phyloP scores from a whole-genome alignment of 1,139 yeast species.

The Suhomyces taliae region DNA sequence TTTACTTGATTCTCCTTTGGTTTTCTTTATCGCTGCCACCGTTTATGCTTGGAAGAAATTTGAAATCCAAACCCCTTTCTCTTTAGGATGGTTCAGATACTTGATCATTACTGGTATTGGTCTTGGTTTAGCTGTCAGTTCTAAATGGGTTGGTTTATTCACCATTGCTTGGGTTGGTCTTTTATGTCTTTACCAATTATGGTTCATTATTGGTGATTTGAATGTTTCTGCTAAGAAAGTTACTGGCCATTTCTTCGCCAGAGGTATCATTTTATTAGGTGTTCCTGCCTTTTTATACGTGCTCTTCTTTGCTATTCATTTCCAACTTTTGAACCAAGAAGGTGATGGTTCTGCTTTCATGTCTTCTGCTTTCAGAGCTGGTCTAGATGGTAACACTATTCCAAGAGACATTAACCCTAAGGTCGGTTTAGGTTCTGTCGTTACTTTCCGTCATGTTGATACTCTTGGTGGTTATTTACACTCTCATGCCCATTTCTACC shows the following conservation, averaged over 20 bases:
- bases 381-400: slow-evolving; percentile 67
- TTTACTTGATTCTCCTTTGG: slow-evolving; percentile 84
- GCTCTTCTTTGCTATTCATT: slow-evolving; percentile 76
- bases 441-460: slow-evolving; percentile 77
- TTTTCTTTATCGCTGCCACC: slow-evolving; percentile 88
- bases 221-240: slow-evolving; percentile 53
- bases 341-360: slow-evolving; percentile 91
- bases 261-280: slow-evolving; percentile 64
- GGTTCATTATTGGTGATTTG: slow-evolving; percentile 90
- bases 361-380: slow-evolving; percentile 85
- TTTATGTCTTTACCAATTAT: slow-evolving; percentile 71
- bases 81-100: slow-evolving; percentile 67
- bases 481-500: slow-evolving; percentile 83
- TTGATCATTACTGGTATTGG: slow-evolving; percentile 75
- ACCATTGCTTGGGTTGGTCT: slow-evolving; percentile 91
- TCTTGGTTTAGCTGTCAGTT: slow-evolving; percentile 82
- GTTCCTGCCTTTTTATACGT: slow-evolving; percentile 71
- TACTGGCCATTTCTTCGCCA: slow-evolving; percentile 50
- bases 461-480: slow-evolving; percentile 95
- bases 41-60: slow-evolving; percentile 78
- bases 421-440: slow-evolving; percentile 83
- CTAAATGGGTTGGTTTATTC: slow-evolving; percentile 97
- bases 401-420: slow-evolving; percentile 72
- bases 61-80: slow-evolving; percentile 75
- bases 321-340: slow-evolving; percentile 62